Evolutionary conservation across 345 rosid genomes (phyloP).

Genomic region (Arabis alpina): DNA sequence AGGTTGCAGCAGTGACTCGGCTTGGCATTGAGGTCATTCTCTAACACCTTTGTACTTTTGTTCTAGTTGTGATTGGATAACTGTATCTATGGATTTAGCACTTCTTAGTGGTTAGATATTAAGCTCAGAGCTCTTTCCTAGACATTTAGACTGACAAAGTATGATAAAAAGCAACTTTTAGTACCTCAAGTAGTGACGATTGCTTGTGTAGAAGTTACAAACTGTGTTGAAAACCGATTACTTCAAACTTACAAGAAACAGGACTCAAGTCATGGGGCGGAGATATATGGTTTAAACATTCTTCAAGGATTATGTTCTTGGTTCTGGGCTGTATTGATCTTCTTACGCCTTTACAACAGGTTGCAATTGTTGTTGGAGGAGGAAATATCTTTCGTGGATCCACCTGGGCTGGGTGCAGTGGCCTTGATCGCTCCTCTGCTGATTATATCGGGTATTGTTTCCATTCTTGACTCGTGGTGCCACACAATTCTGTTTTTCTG

Average conservation of each 20-base stretch:
- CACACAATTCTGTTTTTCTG: conserved; percentile 7
- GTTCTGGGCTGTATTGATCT: background rate
- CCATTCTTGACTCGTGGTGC: background rate
- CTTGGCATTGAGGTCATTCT: conserved; percentile 81
- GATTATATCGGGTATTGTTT: conserved; percentile 83
- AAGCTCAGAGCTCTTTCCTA: background rate
- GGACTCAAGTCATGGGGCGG: background rate
- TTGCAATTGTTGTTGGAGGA: conserved; percentile 96
- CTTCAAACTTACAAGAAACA: conserved; percentile 1
- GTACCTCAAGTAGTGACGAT: background rate
- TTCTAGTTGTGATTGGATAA: background rate
- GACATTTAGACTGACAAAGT: conserved; percentile 16
- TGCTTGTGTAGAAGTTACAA: background rate
- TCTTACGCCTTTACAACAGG: conserved; percentile 47
- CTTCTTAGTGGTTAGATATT: background rate
- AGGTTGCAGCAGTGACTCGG: conserved; percentile 87
- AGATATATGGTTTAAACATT: conserved; percentile 10
- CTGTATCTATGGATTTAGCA: background rate
- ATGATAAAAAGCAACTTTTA: background rate
- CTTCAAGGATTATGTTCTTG: conserved; percentile 6
- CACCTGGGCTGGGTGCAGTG: conserved; percentile 92
- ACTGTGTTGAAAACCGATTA: conserved; percentile 4
- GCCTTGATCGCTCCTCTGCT: conserved; percentile 98
- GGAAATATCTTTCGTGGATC: conserved; percentile 95
- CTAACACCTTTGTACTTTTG: conserved; percentile 3